Percentiles rank a stretch among this genome's conserved stretches.
Conservation (phyloP, 129 eudicot genomes). For the Arctium minus region DNA sequence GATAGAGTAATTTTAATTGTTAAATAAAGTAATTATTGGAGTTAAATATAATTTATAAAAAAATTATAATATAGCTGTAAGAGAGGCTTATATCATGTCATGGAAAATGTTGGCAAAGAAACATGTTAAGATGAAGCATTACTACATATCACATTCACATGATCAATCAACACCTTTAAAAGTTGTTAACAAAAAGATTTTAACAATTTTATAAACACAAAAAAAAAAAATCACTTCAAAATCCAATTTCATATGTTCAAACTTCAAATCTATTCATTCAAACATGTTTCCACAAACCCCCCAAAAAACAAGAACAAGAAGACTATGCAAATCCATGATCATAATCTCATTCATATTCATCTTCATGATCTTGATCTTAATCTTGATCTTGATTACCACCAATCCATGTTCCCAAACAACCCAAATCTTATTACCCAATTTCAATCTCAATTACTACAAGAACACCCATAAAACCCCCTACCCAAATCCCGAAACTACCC, state of each 20-base stretch:
- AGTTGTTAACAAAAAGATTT: not conserved
- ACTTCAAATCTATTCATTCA: not conserved
- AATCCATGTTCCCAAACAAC: slow-evolving; percentile 32
- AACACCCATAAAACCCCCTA: slow-evolving; percentile 11
- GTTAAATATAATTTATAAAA: too few relatives aligned
- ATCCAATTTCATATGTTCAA: not conserved
- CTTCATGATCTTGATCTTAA: slow-evolving; percentile 20
- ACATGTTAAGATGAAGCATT: not conserved
- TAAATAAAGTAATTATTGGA: too few relatives aligned
- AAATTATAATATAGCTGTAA: too few relatives aligned
- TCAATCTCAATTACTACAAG: slow-evolving; percentile 28
- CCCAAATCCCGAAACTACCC: slow-evolving; percentile 16
- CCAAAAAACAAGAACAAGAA: slow-evolving; percentile 21
- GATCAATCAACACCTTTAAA: slow-evolving; percentile 9
- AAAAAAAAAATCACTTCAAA: not conserved
- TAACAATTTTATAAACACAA: not conserved
- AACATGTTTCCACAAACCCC: slow-evolving; percentile 14
- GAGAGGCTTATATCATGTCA: not conserved
- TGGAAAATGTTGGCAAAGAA: slow-evolving; percentile 9
- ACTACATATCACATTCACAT: slow-evolving; percentile 15
- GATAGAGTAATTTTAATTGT: too few relatives aligned
- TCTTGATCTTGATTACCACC: slow-evolving; percentile 21
- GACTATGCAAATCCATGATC: slow-evolving; percentile 25
- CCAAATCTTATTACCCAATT: slow-evolving; percentile 23
- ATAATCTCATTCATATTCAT: slow-evolving; percentile 21